These are phyloP conservation scores for Juncus inflexus DNA, from an alignment of 176 grass and related monocot species.

Conservation along the genomic window DNA sequence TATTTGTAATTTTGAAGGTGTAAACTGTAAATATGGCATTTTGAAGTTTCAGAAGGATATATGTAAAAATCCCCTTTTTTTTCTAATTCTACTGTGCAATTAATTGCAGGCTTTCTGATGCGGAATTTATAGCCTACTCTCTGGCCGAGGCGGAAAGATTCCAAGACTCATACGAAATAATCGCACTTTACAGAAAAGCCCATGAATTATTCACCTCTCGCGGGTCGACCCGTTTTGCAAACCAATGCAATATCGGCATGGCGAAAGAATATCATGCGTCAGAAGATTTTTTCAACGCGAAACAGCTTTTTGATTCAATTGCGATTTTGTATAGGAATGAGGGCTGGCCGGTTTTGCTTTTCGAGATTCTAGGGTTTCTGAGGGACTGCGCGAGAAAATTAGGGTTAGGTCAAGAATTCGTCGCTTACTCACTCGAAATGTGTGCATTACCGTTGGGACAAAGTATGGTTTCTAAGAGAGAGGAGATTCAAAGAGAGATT, in stretches of 20 bases:
- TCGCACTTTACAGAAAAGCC: slow-evolving; percentile 94
- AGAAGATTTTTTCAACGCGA: slow-evolving; percentile 66
- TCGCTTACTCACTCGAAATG: slow-evolving; percentile 94
- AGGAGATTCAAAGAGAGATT: slow-evolving; percentile 58
- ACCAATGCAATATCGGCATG: slow-evolving; percentile 67
- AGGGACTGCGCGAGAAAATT: slow-evolving; percentile 74
- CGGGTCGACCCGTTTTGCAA: slow-evolving; percentile 67
- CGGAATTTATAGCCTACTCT: slow-evolving; percentile 79
- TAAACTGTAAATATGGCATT: no score
- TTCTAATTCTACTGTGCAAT: no score
- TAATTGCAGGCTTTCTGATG: slow-evolving; percentile 88
- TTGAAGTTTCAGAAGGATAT: no score
- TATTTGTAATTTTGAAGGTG: no score
- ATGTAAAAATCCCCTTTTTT: no score
- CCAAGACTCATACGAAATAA: slow-evolving; percentile 97
- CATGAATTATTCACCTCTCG: slow-evolving; percentile 82
- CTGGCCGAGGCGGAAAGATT: slow-evolving; percentile 87
- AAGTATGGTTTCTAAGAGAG: slow-evolving; percentile 67
- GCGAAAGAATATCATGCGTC: slow-evolving; percentile 78
- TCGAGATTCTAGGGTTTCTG: slow-evolving; percentile 89
- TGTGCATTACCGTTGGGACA: slow-evolving; percentile 71
- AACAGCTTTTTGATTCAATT: slow-evolving; percentile 74
- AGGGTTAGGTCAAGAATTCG: slow-evolving; percentile 67
- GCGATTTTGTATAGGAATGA: slow-evolving; percentile 72
- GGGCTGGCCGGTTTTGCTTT: slow-evolving; percentile 77